A percentile compares a stretch with the other conserved stretches of the same genome.
These are phyloP conservation scores for Silene conica DNA, from an alignment of 148 eudicot genomes.

Conservation along the genomic window DNA sequence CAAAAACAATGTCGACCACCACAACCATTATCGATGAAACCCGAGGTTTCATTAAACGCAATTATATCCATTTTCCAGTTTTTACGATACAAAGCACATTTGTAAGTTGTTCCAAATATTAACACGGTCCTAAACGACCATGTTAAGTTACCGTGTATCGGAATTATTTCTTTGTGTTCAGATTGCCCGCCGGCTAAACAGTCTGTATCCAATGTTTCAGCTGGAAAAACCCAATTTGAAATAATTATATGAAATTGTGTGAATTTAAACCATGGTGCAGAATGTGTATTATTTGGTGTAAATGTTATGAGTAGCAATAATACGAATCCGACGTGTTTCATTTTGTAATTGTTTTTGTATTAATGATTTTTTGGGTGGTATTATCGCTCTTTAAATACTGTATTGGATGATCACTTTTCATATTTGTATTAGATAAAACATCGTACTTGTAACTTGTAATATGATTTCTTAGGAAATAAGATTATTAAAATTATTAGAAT, in stretches of 20 bases:
- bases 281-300: not conserved
- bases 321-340: not conserved
- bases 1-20: conserved; percentile 9
- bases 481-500: too few relatives aligned
- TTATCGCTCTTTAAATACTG: too few relatives aligned
- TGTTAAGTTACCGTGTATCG: not conserved
- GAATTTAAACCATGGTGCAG: not conserved
- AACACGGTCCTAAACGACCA: not conserved
- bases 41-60: not conserved
- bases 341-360: too few relatives aligned
- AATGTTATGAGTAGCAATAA: not conserved
- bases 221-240: not conserved
- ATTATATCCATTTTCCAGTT: too few relatives aligned
- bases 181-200: not conserved
- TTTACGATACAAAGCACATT: too few relatives aligned
- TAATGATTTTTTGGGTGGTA: too few relatives aligned
- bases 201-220: not conserved
- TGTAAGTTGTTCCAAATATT: not conserved
- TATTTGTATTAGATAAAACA: too few relatives aligned
- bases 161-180: not conserved
- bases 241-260: not conserved
- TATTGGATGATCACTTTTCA: too few relatives aligned
- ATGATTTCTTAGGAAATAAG: too few relatives aligned
- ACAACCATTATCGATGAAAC: not conserved
- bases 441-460: too few relatives aligned